Evolutionary conservation across 768 basidiomycete genomes (phyloP).

Genomic region (Boletus pseudopeckii): DNA sequence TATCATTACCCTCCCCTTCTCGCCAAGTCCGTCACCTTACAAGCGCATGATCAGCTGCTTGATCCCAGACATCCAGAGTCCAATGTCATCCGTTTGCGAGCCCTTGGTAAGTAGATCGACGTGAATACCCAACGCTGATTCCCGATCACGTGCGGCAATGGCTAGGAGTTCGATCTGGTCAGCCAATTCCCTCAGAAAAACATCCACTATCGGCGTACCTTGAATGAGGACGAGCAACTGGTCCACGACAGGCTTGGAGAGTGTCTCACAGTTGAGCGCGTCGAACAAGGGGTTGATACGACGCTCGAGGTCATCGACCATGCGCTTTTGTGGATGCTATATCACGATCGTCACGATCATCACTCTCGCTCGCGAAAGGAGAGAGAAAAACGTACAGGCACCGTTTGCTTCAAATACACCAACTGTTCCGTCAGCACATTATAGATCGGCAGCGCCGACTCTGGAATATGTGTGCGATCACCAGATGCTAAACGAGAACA

Average conservation of each 20-base stretch:
- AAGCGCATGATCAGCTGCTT: constrained; percentile 82
- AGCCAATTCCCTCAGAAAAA: not conserved
- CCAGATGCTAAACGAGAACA: constrained; percentile 60
- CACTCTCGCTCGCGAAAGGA: not conserved
- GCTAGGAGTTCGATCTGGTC: constrained; percentile 42
- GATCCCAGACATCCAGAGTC: constrained; percentile 82
- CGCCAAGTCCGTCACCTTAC: constrained; percentile 24
- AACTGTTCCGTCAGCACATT: constrained; percentile 63
- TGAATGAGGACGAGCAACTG: constrained; percentile 66
- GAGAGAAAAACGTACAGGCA: constrained; percentile 53
- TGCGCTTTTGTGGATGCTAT: constrained; percentile 78
- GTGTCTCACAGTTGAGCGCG: constrained; percentile 84
- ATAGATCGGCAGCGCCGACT: constrained; percentile 60
- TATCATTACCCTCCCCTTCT: not conserved
- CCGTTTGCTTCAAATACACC: constrained; percentile 63
- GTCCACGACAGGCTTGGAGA: constrained; percentile 68
- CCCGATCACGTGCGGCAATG: constrained; percentile 75
- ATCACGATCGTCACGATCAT: not conserved
- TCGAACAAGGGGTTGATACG: constrained; percentile 86
- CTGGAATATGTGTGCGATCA: constrained; percentile 90
- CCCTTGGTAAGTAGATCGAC: constrained; percentile 80
- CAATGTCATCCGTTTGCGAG: constrained; percentile 79
- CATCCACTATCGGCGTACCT: constrained; percentile 45
- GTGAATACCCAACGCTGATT: constrained; percentile 77
- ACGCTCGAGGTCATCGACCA: constrained; percentile 84